Conservation (phyloP, 2,329 filamentous ascomycete species). For the Aspergillus novoparasiticus region DNA sequence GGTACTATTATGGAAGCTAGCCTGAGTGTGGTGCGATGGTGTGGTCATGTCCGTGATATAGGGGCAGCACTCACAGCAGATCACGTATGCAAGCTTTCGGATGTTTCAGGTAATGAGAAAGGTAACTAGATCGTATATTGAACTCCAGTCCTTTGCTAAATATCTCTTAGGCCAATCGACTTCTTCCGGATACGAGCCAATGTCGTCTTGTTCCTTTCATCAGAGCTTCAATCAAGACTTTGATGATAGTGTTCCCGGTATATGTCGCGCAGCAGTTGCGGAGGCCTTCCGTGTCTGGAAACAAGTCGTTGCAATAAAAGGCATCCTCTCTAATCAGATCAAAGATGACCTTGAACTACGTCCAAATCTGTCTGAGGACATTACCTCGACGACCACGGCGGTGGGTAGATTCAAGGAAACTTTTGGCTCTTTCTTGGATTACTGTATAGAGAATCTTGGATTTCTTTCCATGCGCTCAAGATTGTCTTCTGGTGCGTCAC, state of each 20-base stretch:
- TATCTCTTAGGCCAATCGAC: background rate
- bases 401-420: constrained; percentile 12
- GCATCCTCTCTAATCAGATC: background rate
- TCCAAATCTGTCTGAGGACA: background rate
- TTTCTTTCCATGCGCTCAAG: constrained; percentile 18
- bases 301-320: constrained; percentile 19
- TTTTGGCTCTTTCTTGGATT: constrained; percentile 16
- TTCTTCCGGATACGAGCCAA: background rate
- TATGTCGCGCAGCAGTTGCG: constrained; percentile 17
- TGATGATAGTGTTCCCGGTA: constrained; percentile 12
- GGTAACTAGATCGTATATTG: constrained; percentile 1
- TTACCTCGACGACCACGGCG: background rate
- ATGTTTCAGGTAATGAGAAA: background rate
- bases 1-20: constrained; percentile 21
- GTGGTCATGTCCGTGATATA: constrained; percentile 28
- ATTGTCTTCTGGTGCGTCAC: constrained; percentile 18
- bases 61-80: constrained; percentile 23
- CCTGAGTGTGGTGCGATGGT: constrained; percentile 24
- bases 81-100: constrained; percentile 19
- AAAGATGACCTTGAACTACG: background rate
- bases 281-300: constrained; percentile 22
- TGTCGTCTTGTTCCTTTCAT: background rate
- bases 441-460: constrained; percentile 12
- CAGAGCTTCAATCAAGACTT: background rate
- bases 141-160: background rate